phyloP scores from a whole-genome alignment of 2,329 filamentous ascomycete species.

The Aspergillus clavatus region DNA sequence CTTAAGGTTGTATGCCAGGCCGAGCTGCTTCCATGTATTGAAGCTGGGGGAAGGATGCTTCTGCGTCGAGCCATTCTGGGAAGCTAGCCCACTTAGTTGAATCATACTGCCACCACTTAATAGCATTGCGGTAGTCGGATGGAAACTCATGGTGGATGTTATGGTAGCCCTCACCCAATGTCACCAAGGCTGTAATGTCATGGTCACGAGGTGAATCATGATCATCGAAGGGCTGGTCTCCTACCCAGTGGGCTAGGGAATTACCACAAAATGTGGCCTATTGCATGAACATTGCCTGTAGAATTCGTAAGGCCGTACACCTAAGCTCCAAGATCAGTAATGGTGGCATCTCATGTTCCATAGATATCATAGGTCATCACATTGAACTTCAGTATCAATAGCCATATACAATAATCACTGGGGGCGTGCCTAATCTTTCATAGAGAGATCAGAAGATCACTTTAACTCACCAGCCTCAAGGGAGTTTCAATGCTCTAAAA shows the following conservation, averaged over 20 bases:
- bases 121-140: constrained; percentile 85
- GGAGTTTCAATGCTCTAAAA: no score
- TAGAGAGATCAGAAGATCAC: no score
- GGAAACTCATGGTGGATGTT: constrained; percentile 92
- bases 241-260: constrained; percentile 80
- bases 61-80: no score
- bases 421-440: no score
- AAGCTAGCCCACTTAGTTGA: constrained; percentile 83
- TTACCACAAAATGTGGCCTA: constrained; percentile 89
- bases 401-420: no score
- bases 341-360: no score
- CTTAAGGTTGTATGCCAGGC: constrained; percentile 77
- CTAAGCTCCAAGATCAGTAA: no score
- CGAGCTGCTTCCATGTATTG: constrained; percentile 71
- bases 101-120: constrained; percentile 81
- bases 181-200: constrained; percentile 73
- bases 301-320: constrained; percentile 47
- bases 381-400: no score
- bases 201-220: constrained; percentile 80
- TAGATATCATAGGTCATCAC: no score
- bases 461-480: no score
- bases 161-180: constrained; percentile 81
- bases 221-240: constrained; percentile 82
- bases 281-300: constrained; percentile 78
- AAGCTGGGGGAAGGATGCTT: no score